A percentile compares a stretch with the other conserved stretches of the same genome.
Conservation (phyloP, 495 filamentous ascomycete genomes). For the Beverwykella pulmonaria region DNA sequence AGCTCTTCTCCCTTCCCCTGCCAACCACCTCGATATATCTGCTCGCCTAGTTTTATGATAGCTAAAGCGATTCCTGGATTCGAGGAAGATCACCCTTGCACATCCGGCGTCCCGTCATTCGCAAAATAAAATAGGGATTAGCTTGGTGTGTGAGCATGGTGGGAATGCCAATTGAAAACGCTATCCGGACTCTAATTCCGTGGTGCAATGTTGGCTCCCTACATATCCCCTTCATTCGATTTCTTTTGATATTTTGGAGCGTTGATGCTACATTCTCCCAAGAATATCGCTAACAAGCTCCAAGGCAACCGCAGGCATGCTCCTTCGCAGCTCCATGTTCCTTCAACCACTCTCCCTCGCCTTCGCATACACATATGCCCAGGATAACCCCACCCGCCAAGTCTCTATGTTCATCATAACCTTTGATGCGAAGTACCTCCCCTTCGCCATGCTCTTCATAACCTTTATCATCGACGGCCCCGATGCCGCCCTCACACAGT, state of each 20-base stretch:
- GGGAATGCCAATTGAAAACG: conserved; percentile 86
- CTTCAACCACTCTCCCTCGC: conserved; percentile 72
- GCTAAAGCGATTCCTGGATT: conserved; percentile 97
- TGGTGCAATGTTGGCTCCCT: conserved; percentile 84
- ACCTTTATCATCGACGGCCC: conserved; percentile 63
- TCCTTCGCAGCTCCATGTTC: conserved; percentile 58
- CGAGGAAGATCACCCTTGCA: conserved; percentile 95
- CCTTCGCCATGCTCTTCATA: conserved; percentile 72
- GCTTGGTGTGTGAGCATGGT: conserved; percentile 82
- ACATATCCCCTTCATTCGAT: conserved; percentile 58
- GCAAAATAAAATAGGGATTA: conserved; percentile 67
- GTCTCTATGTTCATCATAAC: conserved; percentile 73
- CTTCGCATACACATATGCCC: conserved; percentile 76
- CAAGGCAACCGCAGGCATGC: conserved; percentile 56
- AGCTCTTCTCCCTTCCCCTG: conserved; percentile 24
- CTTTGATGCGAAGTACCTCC: conserved; percentile 73
- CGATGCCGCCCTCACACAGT: conserved; percentile 55
- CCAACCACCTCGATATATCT: conserved; percentile 78
- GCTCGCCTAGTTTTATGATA: conserved; percentile 82
- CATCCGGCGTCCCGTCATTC: conserved; percentile 73
- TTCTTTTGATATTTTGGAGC: background rate
- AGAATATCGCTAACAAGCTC: conserved; percentile 45
- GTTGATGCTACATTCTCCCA: too few relatives aligned
- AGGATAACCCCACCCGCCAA: conserved; percentile 75
- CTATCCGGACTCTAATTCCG: conserved; percentile 64